These are phyloP conservation scores for Phytophthora sojae DNA, from an alignment of 352 stramenopile genomes.

Conservation along the genomic window DNA sequence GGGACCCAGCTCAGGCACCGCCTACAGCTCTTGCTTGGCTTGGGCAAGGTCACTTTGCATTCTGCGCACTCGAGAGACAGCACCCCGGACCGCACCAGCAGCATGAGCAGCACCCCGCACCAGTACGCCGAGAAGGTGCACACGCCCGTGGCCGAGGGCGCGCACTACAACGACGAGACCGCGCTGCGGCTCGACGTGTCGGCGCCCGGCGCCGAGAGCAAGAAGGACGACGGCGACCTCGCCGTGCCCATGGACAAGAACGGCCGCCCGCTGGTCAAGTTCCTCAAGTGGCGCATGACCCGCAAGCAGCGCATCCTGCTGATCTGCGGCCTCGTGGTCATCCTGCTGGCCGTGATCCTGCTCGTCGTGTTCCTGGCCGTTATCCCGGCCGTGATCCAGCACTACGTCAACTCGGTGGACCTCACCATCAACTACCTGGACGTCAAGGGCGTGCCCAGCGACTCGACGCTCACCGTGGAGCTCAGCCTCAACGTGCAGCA, in stretches of 20 bases:
- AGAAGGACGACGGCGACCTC: conserved; percentile 44
- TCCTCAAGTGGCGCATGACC: conserved; percentile 63
- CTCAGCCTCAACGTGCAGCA: conserved; percentile 64
- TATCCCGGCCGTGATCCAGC: conserved; percentile 65
- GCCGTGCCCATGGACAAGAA: conserved; percentile 30
- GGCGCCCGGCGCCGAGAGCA: conserved; percentile 32
- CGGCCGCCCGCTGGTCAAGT: conserved; percentile 41
- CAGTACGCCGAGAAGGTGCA: conserved; percentile 29
- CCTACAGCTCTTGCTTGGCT: not conserved
- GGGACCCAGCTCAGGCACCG: conserved; percentile 10
- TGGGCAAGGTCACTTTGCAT: conserved; percentile 26
- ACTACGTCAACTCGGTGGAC: conserved; percentile 62
- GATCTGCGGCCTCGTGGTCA: conserved; percentile 49
- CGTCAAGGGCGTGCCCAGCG: conserved; percentile 51
- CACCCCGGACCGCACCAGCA: not conserved
- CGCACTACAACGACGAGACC: conserved; percentile 39
- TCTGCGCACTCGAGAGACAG: conserved; percentile 14
- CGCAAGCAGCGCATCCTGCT: conserved; percentile 59
- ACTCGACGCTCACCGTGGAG: conserved; percentile 51
- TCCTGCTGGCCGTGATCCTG: conserved; percentile 54
- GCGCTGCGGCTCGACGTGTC: conserved; percentile 39
- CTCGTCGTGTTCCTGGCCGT: conserved; percentile 75
- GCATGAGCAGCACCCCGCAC: conserved; percentile 29
- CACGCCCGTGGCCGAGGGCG: conserved; percentile 34
- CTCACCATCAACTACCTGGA: conserved; percentile 75